Evolutionary conservation across 2,329 filamentous ascomycete genomes (phyloP).

Genomic region (Aspergillus proliferans): DNA sequence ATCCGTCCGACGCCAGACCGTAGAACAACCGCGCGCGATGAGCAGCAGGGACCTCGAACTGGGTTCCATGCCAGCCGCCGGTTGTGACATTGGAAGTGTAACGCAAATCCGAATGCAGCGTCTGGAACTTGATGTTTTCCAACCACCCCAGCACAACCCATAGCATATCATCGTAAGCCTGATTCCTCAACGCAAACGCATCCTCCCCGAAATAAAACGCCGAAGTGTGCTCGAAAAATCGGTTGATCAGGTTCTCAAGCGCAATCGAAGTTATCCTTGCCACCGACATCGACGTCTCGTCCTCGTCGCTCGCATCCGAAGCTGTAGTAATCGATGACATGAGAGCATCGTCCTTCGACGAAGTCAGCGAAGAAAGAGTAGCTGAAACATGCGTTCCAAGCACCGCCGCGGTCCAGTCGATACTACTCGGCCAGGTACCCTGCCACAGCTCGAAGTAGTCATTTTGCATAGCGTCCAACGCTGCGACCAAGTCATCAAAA

Average conservation of each 20-base stretch:
- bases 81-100: constrained; percentile 36
- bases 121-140: constrained; percentile 70
- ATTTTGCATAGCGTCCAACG: constrained; percentile 69
- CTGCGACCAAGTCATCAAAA: constrained; percentile 47
- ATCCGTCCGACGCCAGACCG: constrained; percentile 70
- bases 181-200: constrained; percentile 62
- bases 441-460: constrained; percentile 70
- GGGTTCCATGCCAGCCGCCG: constrained; percentile 63
- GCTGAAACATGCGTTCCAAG: constrained; percentile 72
- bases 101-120: constrained; percentile 60
- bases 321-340: constrained; percentile 12
- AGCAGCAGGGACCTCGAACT: constrained; percentile 70
- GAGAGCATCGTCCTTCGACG: constrained; percentile 42
- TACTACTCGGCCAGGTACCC: constrained; percentile 76
- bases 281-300: background rate
- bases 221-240: constrained; percentile 69
- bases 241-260: constrained; percentile 73
- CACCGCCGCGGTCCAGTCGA: constrained; percentile 92
- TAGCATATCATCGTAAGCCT: constrained; percentile 90
- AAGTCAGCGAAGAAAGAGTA: constrained; percentile 63
- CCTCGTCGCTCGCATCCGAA: background rate
- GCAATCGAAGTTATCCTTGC: constrained; percentile 32
- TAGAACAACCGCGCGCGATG: constrained; percentile 82
- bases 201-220: constrained; percentile 86
- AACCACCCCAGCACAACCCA: constrained; percentile 94